Conservation (phyloP, 2,329 filamentous ascomycete species). For the Sphaerulina musiva region DNA sequence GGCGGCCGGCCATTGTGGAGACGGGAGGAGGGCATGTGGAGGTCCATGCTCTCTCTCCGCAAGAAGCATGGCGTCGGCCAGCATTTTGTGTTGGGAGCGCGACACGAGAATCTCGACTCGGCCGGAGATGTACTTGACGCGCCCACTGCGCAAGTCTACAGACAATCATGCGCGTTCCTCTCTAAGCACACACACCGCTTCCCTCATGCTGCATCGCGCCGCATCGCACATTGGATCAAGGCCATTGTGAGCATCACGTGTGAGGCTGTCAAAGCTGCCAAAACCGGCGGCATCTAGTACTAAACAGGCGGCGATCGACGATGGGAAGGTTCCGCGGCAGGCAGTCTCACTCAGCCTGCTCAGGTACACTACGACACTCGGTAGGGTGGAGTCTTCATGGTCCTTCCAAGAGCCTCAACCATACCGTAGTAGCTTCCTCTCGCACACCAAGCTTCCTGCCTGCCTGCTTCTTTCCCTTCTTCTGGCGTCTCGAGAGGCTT, state of each 20-base stretch:
- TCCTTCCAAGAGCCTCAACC: constrained; percentile 4
- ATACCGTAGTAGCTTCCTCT: neutral
- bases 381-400: too few species aligned
- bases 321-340: constrained; percentile 1
- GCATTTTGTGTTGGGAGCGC: neutral
- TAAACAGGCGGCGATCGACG: constrained; percentile 8
- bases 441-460: too few species aligned
- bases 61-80: neutral
- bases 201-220: neutral
- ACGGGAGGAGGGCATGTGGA: neutral
- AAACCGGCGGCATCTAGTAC: neutral
- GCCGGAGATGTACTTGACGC: too few species aligned
- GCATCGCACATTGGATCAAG: too few species aligned
- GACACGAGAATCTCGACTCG: neutral
- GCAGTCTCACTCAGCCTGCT: neutral
- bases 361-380: neutral
- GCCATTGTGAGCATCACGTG: neutral
- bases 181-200: neutral
- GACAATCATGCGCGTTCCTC: neutral
- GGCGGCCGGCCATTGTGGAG: neutral
- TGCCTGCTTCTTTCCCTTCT: too few species aligned
- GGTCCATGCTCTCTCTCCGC: neutral
- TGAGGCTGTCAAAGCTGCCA: constrained; percentile 6
- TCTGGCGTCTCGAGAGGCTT: too few species aligned
- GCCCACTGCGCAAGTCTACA: neutral